These are phyloP conservation scores for Hanseniaspora vineae DNA, from an alignment of 805 yeast genomes.

Conservation along the genomic window DNA sequence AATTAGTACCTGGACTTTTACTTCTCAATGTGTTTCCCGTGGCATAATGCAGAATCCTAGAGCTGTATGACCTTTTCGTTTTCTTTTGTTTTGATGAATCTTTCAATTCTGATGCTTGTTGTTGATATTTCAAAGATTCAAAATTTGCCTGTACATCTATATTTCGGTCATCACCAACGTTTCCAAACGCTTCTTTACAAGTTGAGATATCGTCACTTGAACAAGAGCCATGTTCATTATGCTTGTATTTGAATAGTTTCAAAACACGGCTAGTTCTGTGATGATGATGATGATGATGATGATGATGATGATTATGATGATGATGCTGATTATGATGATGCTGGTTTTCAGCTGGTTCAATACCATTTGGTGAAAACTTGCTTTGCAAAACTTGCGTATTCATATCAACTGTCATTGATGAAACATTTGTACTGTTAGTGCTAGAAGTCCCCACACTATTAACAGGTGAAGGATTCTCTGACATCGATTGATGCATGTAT, in stretches of 20 bases:
- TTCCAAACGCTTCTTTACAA: no score
- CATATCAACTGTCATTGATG: no score
- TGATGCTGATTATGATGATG: background rate
- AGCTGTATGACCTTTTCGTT: background rate
- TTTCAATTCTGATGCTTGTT: background rate
- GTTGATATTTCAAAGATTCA: slow-evolving; percentile 1
- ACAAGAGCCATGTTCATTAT: background rate
- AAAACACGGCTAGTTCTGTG: background rate
- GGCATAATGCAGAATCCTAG: slow-evolving; percentile 3
- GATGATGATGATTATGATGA: background rate
- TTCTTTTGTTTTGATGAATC: background rate
- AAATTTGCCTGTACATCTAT: slow-evolving; percentile 2
- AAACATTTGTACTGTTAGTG: no score
- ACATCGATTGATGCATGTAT: no score
- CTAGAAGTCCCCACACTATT: no score
- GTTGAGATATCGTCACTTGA: background rate
- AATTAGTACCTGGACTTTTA: background rate
- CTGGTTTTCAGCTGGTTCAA: background rate
- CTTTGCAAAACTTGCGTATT: no score
- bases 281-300: background rate
- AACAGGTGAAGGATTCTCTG: no score
- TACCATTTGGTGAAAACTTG: no score
- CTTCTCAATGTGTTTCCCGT: background rate
- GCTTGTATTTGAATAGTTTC: background rate
- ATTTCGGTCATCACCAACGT: background rate